A percentile compares a stretch with the other conserved stretches of the same genome.
These are phyloP conservation scores for Metschnikowia aberdeeniae DNA, from an alignment of 805 yeast species.

Conservation along the genomic window DNA sequence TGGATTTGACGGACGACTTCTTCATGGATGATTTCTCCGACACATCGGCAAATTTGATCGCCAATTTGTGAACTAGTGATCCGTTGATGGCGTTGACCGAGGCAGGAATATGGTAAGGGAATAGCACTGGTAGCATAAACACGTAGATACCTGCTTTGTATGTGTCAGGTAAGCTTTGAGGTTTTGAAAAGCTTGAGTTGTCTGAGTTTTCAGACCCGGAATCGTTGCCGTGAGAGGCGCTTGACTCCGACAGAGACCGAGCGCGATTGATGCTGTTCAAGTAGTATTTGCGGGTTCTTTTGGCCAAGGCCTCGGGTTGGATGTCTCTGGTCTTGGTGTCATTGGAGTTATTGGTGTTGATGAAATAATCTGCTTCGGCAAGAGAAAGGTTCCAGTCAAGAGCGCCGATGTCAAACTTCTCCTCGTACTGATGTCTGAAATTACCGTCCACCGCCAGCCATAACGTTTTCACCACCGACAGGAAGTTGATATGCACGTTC, in stretches of 20 bases:
- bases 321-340: constrained; percentile 39
- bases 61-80: constrained; percentile 40
- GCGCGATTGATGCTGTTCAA: constrained; percentile 6
- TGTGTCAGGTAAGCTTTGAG: not conserved
- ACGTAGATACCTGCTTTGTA: constrained; percentile 67
- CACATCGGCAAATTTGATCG: constrained; percentile 36
- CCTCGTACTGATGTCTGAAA: constrained; percentile 40
- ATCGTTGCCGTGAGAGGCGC: constrained; percentile 4
- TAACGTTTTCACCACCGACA: constrained; percentile 39
- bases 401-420: constrained; percentile 46
- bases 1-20: constrained; percentile 29
- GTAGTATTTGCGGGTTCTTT: constrained; percentile 32
- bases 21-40: constrained; percentile 31
- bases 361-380: constrained; percentile 43
- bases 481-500: constrained; percentile 39
- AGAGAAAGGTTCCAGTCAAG: constrained; percentile 40
- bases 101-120: constrained; percentile 63
- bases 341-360: constrained; percentile 39
- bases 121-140: constrained; percentile 57
- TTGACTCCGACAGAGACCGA: constrained; percentile 5
- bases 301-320: constrained; percentile 42
- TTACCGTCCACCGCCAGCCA: constrained; percentile 57
- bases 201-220: constrained; percentile 6
- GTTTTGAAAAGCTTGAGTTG: not conserved
- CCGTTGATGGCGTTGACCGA: constrained; percentile 51